Base-by-base conservation (phyloP, 2,329 filamentous ascomycete species). In the Fusarium miscanthi region DNA sequence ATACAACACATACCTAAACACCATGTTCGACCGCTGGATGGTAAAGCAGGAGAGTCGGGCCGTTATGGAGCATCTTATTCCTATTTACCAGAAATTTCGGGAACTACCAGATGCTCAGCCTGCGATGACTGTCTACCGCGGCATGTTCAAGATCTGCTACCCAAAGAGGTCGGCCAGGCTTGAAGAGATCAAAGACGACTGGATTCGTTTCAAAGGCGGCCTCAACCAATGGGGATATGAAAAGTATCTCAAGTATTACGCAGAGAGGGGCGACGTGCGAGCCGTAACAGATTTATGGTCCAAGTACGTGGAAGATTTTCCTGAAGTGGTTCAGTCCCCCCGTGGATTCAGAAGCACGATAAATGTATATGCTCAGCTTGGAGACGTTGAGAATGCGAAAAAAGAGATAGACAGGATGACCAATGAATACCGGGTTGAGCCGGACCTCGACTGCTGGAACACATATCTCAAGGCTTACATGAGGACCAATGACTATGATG, bases 391-490 rank as follows among this genome's bases (percentile, higher is more conserved):
- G 7, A 85, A 88, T 56, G 89, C 91, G 1, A 82, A 88, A 54
- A 80, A 84, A 25, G 87, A 91, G 40, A 92, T 98, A 68, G 78
- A 89, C 51, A 84, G 86, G n/a, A 89, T 96, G 62, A 78, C 79
- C 30, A 75, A 82, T 11, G 84, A 89, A 54, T 91, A 90, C 75
- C 81, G 84, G 2, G 74, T 92, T 21, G 73, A 83, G 45, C 91
- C 91, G 11, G 88, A 90, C 70, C 80, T 87, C 3, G 79, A 85
- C 40, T 89, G 88, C 70, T 97, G 92, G 91, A 97, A 97, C 77
- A 90, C 91, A 27, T 81, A 97, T 33, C 84, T 98, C 49, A 89
- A 91, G 76, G 91, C 92, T 6, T 88, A 94, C 80, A 86, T 87
- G 23, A 90, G 89, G 73, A 87, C 88, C 2, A 86, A 89, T 52